Percentiles rank a stretch among this genome's conserved stretches.
Conservation (phyloP, 805 yeast genomes). For the Saccharomycopsis javanensis region DNA sequence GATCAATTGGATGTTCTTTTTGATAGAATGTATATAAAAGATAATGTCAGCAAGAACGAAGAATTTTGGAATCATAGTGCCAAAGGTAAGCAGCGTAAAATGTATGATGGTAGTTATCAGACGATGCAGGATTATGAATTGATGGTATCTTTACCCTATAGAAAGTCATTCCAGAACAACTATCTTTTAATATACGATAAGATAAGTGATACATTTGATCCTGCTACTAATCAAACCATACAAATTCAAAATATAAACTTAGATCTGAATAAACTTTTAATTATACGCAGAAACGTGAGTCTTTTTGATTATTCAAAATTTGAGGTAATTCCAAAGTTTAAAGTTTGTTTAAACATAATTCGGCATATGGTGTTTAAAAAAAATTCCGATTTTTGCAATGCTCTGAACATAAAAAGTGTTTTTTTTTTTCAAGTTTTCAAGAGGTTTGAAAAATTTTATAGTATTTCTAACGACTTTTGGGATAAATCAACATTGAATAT, state of each 20-base stretch:
- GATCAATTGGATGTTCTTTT: not conserved
- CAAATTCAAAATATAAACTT: not conserved
- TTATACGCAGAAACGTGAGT: not conserved
- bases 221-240: not conserved
- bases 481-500: not conserved
- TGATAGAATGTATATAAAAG: not conserved
- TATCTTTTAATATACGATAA: not conserved
- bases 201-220: not conserved
- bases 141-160: no score
- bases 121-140: not conserved
- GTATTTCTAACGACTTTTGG: not conserved
- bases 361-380: conserved; percentile 12
- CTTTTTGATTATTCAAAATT: conserved; percentile 9
- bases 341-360: conserved; percentile 16
- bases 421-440: conserved; percentile 16
- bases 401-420: conserved; percentile 5
- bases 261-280: not conserved
- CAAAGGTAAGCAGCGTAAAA: no score
- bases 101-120: no score
- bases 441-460: conserved; percentile 12
- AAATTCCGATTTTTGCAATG: not conserved
- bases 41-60: no score
- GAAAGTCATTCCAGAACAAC: not conserved
- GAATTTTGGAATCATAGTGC: no score
- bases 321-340: conserved; percentile 12